Evolutionary conservation across 208 protist species (phyloP).

Genomic region (Lotmaria passim): DNA sequence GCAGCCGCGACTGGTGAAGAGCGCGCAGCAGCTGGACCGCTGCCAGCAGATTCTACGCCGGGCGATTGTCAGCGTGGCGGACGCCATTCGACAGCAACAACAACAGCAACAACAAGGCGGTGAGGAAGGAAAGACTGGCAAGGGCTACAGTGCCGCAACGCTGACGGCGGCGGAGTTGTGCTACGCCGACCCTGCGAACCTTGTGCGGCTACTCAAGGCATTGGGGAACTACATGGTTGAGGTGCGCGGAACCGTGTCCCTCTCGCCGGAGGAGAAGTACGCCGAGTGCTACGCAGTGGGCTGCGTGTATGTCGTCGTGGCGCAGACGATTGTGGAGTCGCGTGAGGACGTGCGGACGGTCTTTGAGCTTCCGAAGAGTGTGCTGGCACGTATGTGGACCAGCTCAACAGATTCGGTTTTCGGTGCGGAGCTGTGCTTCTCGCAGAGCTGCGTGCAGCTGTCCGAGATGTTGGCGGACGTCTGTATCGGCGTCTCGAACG

Average conservation of each 20-base stretch:
- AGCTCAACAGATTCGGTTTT: constrained; percentile 37
- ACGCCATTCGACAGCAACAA: constrained; percentile 37
- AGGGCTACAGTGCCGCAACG: background rate
- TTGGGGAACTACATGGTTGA: constrained; percentile 45
- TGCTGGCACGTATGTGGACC: constrained; percentile 58
- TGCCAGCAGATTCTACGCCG: constrained; percentile 70
- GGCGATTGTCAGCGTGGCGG: constrained; percentile 55
- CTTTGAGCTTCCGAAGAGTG: constrained; percentile 39
- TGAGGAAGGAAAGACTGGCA: background rate
- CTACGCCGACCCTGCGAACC: constrained; percentile 55
- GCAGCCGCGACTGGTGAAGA: constrained; percentile 23
- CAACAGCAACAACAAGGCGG: constrained; percentile 5
- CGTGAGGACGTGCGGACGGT: constrained; percentile 51
- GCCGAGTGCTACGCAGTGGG: constrained; percentile 56
- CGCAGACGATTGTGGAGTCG: constrained; percentile 67
- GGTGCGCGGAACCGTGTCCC: constrained; percentile 45
- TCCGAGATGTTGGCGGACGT: constrained; percentile 48
- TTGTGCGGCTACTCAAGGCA: constrained; percentile 46
- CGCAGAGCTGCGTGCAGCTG: constrained; percentile 38
- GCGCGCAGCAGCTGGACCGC: constrained; percentile 47
- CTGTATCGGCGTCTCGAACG: constrained; percentile 18
- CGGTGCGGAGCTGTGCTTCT: constrained; percentile 54
- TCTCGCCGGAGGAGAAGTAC: constrained; percentile 66
- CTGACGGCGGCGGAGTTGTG: constrained; percentile 71
- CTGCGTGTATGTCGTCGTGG: constrained; percentile 65